Percentiles rank a stretch among this genome's conserved stretches.
Evolutionary conservation across 306 rosid species (phyloP).

Genomic region (Citrullus colocynthis): DNA sequence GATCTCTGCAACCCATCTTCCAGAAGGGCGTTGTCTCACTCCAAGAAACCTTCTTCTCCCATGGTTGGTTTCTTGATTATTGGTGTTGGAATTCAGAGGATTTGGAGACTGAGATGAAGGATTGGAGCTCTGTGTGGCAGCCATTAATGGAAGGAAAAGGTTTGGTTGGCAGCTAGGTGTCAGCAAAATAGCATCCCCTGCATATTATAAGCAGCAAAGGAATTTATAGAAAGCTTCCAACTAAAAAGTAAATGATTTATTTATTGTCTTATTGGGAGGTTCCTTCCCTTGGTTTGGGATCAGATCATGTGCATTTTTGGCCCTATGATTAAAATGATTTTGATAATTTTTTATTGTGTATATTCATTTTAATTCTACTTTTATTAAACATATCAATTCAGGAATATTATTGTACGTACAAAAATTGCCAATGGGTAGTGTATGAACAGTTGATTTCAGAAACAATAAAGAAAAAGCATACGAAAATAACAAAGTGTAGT

Average conservation of each 20-base stretch:
- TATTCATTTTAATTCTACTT: not conserved
- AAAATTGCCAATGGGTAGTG: not conserved
- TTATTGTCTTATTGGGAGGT: not conserved
- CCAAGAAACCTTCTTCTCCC: slow-evolving; percentile 50
- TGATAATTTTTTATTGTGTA: not conserved
- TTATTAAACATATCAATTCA: not conserved
- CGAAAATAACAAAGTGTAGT: not conserved
- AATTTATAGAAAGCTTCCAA: slow-evolving; percentile 7
- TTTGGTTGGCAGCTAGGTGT: slow-evolving; percentile 18
- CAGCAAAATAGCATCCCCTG: slow-evolving; percentile 2
- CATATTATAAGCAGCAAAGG: slow-evolving; percentile 1
- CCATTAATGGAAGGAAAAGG: slow-evolving; percentile 25
- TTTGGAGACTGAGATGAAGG: slow-evolving; percentile 17
- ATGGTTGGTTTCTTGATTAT: not conserved
- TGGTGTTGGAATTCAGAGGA: too few relatives aligned
- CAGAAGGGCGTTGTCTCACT: slow-evolving; percentile 87
- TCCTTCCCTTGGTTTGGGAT: not conserved
- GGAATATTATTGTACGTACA: not conserved
- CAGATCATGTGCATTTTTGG: not conserved
- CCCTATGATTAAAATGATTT: not conserved
- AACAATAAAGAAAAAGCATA: not conserved
- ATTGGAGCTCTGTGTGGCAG: slow-evolving; percentile 20
- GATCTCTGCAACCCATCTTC: slow-evolving; percentile 94
- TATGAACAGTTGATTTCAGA: not conserved
- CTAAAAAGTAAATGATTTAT: not conserved